Conservation (phyloP, 2,329 filamentous ascomycete genomes). For the Bimuria novae-zelandiae region DNA sequence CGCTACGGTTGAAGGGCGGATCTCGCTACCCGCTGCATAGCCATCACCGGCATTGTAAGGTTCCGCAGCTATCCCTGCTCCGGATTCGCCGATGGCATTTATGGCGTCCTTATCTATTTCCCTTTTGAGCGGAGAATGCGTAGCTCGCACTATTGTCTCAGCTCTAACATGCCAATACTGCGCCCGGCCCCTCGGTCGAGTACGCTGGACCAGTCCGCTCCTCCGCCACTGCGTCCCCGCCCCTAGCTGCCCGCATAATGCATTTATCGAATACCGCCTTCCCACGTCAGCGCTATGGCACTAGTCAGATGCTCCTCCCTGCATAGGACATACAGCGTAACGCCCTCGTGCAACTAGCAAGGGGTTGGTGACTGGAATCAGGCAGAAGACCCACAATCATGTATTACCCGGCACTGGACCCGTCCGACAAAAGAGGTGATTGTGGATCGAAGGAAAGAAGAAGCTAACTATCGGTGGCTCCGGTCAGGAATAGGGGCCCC, state of each 20-base stretch:
- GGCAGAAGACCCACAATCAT: neutral
- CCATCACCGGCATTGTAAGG: neutral
- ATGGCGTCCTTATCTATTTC: constrained; percentile 8
- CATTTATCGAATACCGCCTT: constrained; percentile 4
- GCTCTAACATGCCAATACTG: constrained; percentile 7
- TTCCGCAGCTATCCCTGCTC: constrained; percentile 1
- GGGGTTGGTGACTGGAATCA: neutral
- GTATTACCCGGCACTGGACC: neutral
- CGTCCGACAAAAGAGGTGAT: neutral
- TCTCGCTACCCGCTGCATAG: neutral
- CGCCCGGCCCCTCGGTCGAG: constrained; percentile 1
- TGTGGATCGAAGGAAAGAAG: neutral
- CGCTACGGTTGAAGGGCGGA: constrained; percentile 4
- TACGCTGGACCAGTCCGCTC: constrained; percentile 10
- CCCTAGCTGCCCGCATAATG: constrained; percentile 9
- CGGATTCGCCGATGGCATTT: constrained; percentile 8
- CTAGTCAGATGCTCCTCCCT: neutral
- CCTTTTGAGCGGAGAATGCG: constrained; percentile 10
- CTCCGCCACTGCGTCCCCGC: neutral
- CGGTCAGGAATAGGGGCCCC: constrained; percentile 5
- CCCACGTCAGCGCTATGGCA: neutral
- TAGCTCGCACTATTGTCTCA: constrained; percentile 12
- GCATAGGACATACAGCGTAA: neutral
- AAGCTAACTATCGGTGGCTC: neutral
- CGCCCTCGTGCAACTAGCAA: neutral